Conservation (phyloP, 768 basidiomycete genomes). For the Udeniomyces megalosporus region DNA sequence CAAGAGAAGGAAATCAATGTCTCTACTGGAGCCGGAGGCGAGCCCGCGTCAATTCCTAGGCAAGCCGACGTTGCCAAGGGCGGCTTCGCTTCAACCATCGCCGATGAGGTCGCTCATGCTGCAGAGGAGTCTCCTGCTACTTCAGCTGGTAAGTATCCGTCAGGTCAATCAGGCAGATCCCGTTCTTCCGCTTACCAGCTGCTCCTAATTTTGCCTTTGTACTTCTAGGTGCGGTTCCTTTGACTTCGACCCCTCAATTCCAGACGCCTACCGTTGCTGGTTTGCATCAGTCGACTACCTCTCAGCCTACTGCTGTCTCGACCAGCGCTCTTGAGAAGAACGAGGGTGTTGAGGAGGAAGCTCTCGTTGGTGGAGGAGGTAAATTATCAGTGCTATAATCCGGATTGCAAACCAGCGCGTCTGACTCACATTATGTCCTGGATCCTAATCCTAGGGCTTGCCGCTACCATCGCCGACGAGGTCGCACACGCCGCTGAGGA, state of each 20-base stretch:
- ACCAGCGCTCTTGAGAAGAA: too few species aligned
- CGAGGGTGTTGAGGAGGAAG: background rate
- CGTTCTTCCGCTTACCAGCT: background rate
- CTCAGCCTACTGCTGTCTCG: background rate
- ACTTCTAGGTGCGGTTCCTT: background rate
- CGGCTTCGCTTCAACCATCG: slow-evolving; percentile 7
- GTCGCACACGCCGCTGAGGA: slow-evolving; percentile 7
- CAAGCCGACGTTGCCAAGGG: background rate
- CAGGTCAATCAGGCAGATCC: background rate
- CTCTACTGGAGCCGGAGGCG: background rate
- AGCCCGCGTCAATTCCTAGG: background rate
- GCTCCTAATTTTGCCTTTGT: background rate
- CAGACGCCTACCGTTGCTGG: background rate
- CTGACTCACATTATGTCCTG: background rate
- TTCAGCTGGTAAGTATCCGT: background rate
- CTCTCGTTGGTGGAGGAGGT: background rate
- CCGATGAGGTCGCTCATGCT: slow-evolving; percentile 1
- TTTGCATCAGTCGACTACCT: background rate
- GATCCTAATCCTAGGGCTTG: background rate
- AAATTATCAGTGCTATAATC: too few species aligned
- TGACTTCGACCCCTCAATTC: background rate
- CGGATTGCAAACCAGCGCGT: too few species aligned
- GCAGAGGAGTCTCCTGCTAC: slow-evolving; percentile 4
- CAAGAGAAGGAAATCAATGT: too few species aligned
- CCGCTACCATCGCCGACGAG: background rate